Percentiles rank a stretch among this genome's conserved stretches.
These are phyloP conservation scores for Macrocybe gigantea DNA, from an alignment of 768 basidiomycete species.

Conservation along the genomic window DNA sequence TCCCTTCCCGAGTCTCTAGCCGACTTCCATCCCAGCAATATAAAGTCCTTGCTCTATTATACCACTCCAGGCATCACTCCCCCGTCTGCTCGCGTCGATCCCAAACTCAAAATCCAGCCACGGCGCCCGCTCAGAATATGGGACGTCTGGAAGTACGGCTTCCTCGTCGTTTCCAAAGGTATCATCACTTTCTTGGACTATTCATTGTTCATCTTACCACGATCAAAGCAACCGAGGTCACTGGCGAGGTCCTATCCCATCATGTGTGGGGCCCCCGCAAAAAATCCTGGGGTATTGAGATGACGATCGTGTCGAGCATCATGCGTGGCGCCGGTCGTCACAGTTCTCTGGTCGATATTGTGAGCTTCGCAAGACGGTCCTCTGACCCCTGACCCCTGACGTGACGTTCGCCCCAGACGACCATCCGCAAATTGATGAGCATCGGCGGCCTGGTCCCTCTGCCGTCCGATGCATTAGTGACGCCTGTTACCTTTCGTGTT, in stretches of 20 bases:
- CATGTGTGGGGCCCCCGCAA: constrained; percentile 83
- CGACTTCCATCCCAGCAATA: no score
- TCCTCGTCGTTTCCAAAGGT: constrained; percentile 68
- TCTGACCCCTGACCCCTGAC: constrained; percentile 2
- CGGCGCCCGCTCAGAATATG: constrained; percentile 53
- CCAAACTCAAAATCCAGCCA: constrained; percentile 55
- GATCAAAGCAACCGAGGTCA: constrained; percentile 36
- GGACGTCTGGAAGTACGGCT: constrained; percentile 69
- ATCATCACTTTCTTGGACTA: background rate
- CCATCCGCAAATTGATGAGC: constrained; percentile 62
- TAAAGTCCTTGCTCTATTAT: constrained; percentile 39
- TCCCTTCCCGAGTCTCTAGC: no score
- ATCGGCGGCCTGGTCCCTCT: constrained; percentile 79
- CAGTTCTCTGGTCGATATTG: constrained; percentile 79
- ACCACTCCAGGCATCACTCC: constrained; percentile 65
- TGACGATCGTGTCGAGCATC: constrained; percentile 83
- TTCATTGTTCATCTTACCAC: background rate
- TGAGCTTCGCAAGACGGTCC: constrained; percentile 26
- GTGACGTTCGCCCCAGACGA: constrained; percentile 24
- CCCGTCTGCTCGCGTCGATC: constrained; percentile 68
- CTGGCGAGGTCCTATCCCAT: constrained; percentile 69
- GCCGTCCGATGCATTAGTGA: constrained; percentile 89
- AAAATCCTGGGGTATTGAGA: constrained; percentile 91
- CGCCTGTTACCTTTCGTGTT: constrained; percentile 89
- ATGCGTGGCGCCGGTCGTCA: constrained; percentile 82